Base-by-base conservation (phyloP, 768 basidiomycete genomes). In the Coprinopsis strossmayeri region DNA sequence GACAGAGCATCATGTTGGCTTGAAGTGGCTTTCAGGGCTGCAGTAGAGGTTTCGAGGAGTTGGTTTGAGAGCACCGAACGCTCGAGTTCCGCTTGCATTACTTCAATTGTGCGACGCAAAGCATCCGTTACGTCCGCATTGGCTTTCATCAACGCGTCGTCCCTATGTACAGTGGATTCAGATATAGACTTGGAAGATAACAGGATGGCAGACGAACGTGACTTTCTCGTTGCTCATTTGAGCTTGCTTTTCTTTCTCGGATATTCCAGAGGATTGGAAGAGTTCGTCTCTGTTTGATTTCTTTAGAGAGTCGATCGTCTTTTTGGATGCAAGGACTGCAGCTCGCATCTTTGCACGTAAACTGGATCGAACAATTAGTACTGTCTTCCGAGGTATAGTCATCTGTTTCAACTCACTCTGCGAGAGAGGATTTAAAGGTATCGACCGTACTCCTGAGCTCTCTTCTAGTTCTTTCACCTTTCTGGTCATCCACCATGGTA, bases 51-150 rank as follows among this genome's bases (percentile, higher is more conserved):
- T 53, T 93, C 90, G 30, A 98, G 78, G 61, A 94, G 79, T 61
- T 99, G 93, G 3, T 74, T 75, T 2, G 89, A 81, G 42, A 95
- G 73, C 4, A 94, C 89, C 0, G 90, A 93, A 20, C 82, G 79
- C 59, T 97, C 90, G 2, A 99, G 81, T 59, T 98, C 96, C 34
- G 78, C 80, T 66, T 95, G 91, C 90, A 99, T 91, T 3, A 91
- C 68, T 11, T 69, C 73, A 30, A 91, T 77, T 2, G 94, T 97
- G 28, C 93, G 78, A 40, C 89, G 81, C 7, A 98, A 71, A 2
- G 90, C 81, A 18, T 88, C 85, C 1, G 94, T 97, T 9, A 99
- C 93, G 54, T 92, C 91, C 5, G 84, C 87, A 39, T 24, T 46
- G 25, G 11, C 12, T 15, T 12, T 20, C 9, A n/a, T n/a, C n/a